phyloP scores from a whole-genome alignment of 2,329 filamentous ascomycete species.

The Bimuria novae-zelandiae region DNA sequence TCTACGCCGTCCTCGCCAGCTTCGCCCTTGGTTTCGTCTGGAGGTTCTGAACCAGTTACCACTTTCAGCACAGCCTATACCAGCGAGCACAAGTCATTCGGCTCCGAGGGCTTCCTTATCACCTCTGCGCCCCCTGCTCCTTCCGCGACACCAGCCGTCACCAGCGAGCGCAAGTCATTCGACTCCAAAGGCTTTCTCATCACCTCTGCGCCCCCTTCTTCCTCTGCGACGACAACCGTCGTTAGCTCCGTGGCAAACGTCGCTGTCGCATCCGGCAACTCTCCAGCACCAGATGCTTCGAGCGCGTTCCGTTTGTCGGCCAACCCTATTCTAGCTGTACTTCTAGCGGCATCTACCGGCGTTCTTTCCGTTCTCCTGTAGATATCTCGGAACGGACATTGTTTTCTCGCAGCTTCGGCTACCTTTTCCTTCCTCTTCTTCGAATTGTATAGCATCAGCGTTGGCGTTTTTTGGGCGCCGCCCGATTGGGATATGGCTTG shows the following conservation, averaged over 20 bases:
- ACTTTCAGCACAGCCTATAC: constrained; percentile 55
- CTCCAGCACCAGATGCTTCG: constrained; percentile 19
- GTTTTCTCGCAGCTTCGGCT: constrained; percentile 5
- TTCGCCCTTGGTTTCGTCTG: constrained; percentile 36
- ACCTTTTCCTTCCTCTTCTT: neutral
- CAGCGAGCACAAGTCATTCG: constrained; percentile 49
- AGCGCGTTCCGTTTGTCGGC: constrained; percentile 18
- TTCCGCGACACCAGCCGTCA: constrained; percentile 27
- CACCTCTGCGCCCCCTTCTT: constrained; percentile 26
- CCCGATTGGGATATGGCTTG: neutral
- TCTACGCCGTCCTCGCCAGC: constrained; percentile 58
- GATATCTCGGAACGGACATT: constrained; percentile 8
- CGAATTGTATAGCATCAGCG: constrained; percentile 6
- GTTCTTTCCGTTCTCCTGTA: constrained; percentile 24
- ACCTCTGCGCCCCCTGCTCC: constrained; percentile 26
- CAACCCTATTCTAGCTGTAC: constrained; percentile 16
- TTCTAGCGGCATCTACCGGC: constrained; percentile 27
- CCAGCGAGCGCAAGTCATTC: constrained; percentile 51
- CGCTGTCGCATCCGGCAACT: constrained; percentile 14
- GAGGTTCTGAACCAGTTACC: constrained; percentile 45
- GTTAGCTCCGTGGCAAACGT: constrained; percentile 39
- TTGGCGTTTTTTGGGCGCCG: neutral
- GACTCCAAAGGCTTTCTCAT: constrained; percentile 53
- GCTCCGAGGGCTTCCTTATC: constrained; percentile 53
- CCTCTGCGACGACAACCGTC: constrained; percentile 26